A percentile compares a stretch with the other conserved stretches of the same genome.
Conservation (phyloP, 768 basidiomycete species). For the Thelephora ganbajun region DNA sequence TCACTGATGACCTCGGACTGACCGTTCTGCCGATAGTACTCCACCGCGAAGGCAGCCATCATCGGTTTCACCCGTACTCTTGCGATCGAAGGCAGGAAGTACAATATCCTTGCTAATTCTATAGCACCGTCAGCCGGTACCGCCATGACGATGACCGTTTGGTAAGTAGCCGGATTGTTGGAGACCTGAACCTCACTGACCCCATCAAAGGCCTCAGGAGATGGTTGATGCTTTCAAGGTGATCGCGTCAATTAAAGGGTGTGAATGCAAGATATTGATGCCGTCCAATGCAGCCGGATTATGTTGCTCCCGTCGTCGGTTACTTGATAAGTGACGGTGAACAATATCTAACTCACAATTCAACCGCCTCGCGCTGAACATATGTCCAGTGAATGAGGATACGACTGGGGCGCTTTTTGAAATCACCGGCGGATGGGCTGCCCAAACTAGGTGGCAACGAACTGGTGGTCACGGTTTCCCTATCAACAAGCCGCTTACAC, state of each 20-base stretch:
- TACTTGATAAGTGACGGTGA: slow-evolving; percentile 69
- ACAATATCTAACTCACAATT: background rate
- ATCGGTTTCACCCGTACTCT: slow-evolving; percentile 83
- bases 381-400: slow-evolving; percentile 43
- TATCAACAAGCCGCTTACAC: slow-evolving; percentile 53
- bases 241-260: background rate
- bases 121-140: slow-evolving; percentile 85
- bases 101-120: slow-evolving; percentile 79
- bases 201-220: slow-evolving; percentile 47
- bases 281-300: slow-evolving; percentile 57
- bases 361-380: background rate
- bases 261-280: background rate
- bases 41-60: slow-evolving; percentile 86
- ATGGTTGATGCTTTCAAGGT: slow-evolving; percentile 87
- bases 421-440: slow-evolving; percentile 82
- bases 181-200: slow-evolving; percentile 1
- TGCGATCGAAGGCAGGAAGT: slow-evolving; percentile 83
- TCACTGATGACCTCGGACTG: slow-evolving; percentile 3
- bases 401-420: slow-evolving; percentile 74
- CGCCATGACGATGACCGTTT: slow-evolving; percentile 81
- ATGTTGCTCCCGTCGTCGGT: slow-evolving; percentile 83
- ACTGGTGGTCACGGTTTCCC: slow-evolving; percentile 83
- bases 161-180: slow-evolving; percentile 24
- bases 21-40: slow-evolving; percentile 37
- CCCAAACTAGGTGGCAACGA: slow-evolving; percentile 87